phyloP scores from a whole-genome alignment of 352 stramenopile species.

The Phytophthora citrophthora region DNA sequence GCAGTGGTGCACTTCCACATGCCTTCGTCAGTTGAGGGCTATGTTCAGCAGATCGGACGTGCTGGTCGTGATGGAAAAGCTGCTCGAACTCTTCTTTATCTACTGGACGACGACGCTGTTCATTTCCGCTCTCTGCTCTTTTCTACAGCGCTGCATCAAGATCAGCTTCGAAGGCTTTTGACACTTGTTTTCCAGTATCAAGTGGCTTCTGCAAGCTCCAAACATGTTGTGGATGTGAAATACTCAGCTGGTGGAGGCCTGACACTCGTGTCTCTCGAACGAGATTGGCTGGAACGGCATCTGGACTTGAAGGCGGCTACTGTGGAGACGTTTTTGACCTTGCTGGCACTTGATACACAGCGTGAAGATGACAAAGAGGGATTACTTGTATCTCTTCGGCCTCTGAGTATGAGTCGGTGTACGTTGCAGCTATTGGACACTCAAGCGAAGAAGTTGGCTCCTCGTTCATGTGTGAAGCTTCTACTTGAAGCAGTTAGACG shows the following conservation, averaged over 20 bases:
- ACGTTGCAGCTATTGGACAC: conserved; percentile 61
- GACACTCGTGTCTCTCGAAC: conserved; percentile 51
- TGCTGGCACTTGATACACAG: conserved; percentile 50
- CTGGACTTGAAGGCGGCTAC: conserved; percentile 78
- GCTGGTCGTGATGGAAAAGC: conserved; percentile 94
- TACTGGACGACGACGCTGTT: conserved; percentile 69
- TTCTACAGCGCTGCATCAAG: conserved; percentile 63
- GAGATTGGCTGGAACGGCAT: conserved; percentile 64
- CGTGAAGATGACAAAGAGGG: conserved; percentile 9
- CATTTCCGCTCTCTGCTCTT: conserved; percentile 78
- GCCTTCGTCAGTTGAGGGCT: conserved; percentile 97
- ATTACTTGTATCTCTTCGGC: conserved; percentile 42
- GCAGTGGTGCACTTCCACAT: conserved; percentile 98
- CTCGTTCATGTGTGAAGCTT: conserved; percentile 41
- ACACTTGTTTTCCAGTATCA: conserved; percentile 44
- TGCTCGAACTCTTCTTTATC: conserved; percentile 69
- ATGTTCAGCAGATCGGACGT: conserved; percentile 97
- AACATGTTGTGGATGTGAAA: conserved; percentile 40
- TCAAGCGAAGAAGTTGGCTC: conserved; percentile 44
- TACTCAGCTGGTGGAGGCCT: conserved; percentile 17
- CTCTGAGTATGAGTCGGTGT: conserved; percentile 62
- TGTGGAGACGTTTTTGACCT: conserved; percentile 82
- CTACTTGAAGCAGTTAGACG: conserved; percentile 41
- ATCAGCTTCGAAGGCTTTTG: conserved; percentile 60
- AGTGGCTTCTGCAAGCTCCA: neutral